Percentiles rank a stretch among this genome's conserved stretches.
These are phyloP conservation scores for Epicoccum sorghinum DNA, from an alignment of 2,329 filamentous ascomycete genomes.

Conservation along the genomic window DNA sequence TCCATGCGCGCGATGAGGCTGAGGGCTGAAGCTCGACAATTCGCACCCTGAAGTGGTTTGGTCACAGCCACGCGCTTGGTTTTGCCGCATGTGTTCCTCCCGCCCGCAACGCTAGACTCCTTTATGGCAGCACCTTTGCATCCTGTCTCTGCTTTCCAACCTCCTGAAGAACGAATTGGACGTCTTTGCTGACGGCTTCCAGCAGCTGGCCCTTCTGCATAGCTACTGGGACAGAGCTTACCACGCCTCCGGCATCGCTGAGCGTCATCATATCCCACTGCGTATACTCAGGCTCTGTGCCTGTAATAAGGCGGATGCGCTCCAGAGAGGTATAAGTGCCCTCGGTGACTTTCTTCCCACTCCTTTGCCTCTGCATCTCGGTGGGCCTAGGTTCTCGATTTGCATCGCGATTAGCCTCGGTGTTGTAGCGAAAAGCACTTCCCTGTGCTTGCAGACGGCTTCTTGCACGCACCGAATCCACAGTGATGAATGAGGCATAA, in stretches of 20 bases:
- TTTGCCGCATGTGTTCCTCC: conserved; percentile 1
- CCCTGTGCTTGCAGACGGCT: conserved; percentile 23
- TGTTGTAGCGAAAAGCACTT: conserved; percentile 13
- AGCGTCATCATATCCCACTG: conserved; percentile 82
- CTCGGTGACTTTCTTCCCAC: conserved; percentile 58
- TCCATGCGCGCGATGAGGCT: conserved; percentile 32
- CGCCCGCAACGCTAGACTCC: conserved; percentile 1
- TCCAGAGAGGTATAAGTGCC: conserved; percentile 72
- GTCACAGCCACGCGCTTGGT: conserved; percentile 8
- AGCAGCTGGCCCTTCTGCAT: conserved; percentile 60
- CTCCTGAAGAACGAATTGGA: conserved; percentile 52
- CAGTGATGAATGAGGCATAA: conserved; percentile 50
- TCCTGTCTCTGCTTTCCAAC: conserved; percentile 13
- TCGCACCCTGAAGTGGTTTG: conserved; percentile 15
- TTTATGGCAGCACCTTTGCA: background rate
- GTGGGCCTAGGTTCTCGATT: conserved; percentile 10
- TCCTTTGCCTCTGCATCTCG: conserved; percentile 36
- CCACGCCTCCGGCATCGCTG: conserved; percentile 68
- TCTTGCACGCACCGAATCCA: conserved; percentile 17
- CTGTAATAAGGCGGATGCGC: conserved; percentile 15
- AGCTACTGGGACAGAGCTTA: conserved; percentile 63
- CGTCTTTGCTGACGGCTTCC: conserved; percentile 34
- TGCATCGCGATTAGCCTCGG: conserved; percentile 10
- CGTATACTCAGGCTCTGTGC: conserved; percentile 15
- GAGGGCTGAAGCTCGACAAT: conserved; percentile 31